Evolutionary conservation across 345 rosid genomes (phyloP), one percentile per base, ranked within the genome.

Genomic region (Hibiscus tridactylites): DNA sequence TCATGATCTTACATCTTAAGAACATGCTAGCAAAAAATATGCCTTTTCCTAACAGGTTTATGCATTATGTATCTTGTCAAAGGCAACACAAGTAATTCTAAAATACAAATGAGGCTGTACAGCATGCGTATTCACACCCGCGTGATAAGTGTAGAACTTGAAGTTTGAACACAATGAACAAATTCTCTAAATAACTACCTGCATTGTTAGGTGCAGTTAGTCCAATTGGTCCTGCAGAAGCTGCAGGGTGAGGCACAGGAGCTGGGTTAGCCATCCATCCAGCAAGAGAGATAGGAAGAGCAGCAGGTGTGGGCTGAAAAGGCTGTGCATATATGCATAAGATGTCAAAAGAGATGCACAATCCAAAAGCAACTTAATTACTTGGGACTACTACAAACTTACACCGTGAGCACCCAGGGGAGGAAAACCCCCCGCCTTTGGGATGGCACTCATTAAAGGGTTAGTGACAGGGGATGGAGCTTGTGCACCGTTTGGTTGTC

Each of bases 201-300:
- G 94, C 77, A 77, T 77, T 90, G 74, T 82, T 92, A 46, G 93
- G 81, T 12, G 79, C 79, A 60, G 81, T 44, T 76, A 90, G 79
- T 73, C 91, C 87, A 21, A 90, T 75, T 16, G 92, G 90, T 61
- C 90, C 91, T 7, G 83, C 90, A 79, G 93, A 84, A 72, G 87
- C 93, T 29, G 88, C 81, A 4, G 88, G 92, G 69, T 88, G 90
- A 75, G 91, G 86, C 49, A 85, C 86, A 46, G 90, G 73, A 67
- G 90, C 71, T 65, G 92, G 81, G 80, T 81, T 90, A 35, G 93
- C 92, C 96, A 90, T 86, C 96, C 91, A 88, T 52, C 96, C 93
- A 52, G 97, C 83, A 72, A 86, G 86, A 72, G 91, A 75, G 61
- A 89, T 74, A 49, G 93, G 74, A 73, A 92, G 88, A 64, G 86